These are phyloP conservation scores for Coniochaeta ligniaria DNA, from an alignment of 2,329 filamentous ascomycete genomes.

Conservation along the genomic window DNA sequence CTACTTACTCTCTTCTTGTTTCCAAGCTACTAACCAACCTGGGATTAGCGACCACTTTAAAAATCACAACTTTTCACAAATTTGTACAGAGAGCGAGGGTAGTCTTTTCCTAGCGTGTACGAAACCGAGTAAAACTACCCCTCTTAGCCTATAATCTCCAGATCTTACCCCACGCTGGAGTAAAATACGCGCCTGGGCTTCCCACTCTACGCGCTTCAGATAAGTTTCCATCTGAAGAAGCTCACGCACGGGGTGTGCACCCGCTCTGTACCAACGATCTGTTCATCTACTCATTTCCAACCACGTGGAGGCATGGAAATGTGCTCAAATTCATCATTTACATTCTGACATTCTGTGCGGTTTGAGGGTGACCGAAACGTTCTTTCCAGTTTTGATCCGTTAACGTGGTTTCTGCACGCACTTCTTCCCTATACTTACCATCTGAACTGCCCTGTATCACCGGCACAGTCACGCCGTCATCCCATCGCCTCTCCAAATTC, in stretches of 20 bases:
- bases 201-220: background rate
- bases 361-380: too few relatives aligned
- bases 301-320: background rate
- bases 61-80: background rate
- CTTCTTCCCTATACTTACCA: background rate
- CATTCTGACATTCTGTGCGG: background rate
- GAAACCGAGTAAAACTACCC: too few relatives aligned
- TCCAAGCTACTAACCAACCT: background rate
- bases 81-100: too few relatives aligned
- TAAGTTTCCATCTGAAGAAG: background rate
- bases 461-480: background rate
- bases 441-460: background rate
- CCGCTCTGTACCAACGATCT: background rate
- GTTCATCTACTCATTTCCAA: background rate
- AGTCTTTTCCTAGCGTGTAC: too few relatives aligned
- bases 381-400: too few relatives aligned
- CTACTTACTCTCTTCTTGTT: too few relatives aligned
- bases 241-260: background rate
- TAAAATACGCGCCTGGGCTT: background rate
- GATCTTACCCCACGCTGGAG: background rate
- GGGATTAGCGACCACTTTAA: background rate
- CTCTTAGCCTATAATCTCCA: too few relatives aligned
- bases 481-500: background rate
- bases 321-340: background rate
- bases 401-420: background rate